Evolutionary conservation across 2,329 filamentous ascomycete genomes (phyloP).

Genomic region (Hymenoscyphus fructigenus): DNA sequence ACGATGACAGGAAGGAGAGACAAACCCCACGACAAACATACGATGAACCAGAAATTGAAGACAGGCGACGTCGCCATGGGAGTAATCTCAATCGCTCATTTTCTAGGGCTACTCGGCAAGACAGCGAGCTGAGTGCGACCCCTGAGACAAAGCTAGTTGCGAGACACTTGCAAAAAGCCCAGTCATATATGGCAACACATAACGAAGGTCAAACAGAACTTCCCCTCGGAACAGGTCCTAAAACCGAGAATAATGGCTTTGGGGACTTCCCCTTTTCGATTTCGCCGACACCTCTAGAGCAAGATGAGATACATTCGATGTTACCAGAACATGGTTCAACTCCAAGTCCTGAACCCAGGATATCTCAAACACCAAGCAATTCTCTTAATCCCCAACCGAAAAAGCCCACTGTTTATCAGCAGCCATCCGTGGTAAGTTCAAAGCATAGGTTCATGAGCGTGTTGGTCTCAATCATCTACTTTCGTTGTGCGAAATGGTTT

Average conservation of each 20-base stretch:
- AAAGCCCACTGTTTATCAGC: constrained; percentile 1
- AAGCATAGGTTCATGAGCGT: background rate
- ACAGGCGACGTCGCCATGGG: background rate
- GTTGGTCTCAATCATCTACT: background rate
- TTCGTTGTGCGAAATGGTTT: no score
- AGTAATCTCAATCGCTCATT: background rate
- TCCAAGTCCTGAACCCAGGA: background rate
- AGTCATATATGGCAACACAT: background rate
- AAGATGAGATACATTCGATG: background rate
- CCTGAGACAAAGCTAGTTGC: background rate
- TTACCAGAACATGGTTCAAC: background rate
- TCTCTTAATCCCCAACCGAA: background rate
- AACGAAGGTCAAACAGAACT: background rate
- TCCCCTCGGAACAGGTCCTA: background rate
- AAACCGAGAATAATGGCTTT: background rate
- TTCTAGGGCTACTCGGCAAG: background rate
- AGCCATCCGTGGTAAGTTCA: background rate
- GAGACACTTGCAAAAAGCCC: background rate
- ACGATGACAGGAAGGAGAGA: background rate
- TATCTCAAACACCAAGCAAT: background rate
- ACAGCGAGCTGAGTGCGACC: background rate
- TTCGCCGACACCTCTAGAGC: background rate
- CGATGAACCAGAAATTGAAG: background rate
- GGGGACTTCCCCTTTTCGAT: background rate
- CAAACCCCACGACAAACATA: background rate